A percentile compares a stretch with the other conserved stretches of the same genome.
These are phyloP conservation scores for Diaporthe velutina DNA, from an alignment of 2,329 filamentous ascomycete species.

Conservation along the genomic window DNA sequence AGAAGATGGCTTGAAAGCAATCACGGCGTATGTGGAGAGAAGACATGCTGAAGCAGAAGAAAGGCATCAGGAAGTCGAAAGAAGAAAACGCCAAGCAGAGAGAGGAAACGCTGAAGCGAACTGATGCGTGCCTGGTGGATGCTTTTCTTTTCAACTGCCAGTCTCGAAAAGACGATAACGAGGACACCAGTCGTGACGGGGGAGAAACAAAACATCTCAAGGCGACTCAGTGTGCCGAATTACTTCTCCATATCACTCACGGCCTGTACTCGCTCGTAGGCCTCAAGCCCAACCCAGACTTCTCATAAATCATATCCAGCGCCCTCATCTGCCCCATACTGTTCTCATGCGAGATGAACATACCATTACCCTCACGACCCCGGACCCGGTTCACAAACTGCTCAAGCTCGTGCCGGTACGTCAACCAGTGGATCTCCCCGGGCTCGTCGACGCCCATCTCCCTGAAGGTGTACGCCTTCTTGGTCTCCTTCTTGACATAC, in stretches of 20 bases:
- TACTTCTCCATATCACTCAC: background rate
- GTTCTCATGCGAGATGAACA: conserved; percentile 58
- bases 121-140: background rate
- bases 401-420: conserved; percentile 62
- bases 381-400: conserved; percentile 61
- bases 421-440: conserved; percentile 55
- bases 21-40: background rate
- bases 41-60: background rate
- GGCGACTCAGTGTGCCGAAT: background rate
- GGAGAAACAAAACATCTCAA: background rate
- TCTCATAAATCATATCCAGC: conserved; percentile 61
- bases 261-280: conserved; percentile 26
- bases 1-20: background rate
- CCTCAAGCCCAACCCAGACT: conserved; percentile 46
- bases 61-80: background rate
- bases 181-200: background rate
- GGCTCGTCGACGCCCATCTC: conserved; percentile 49
- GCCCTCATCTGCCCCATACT: conserved; percentile 59
- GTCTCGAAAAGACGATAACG: background rate
- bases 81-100: background rate
- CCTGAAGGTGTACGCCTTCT: conserved; percentile 52
- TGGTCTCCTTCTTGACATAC: conserved; percentile 44
- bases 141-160: too few species aligned
- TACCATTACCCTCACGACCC: conserved; percentile 50
- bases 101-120: background rate